A percentile compares a stretch with the other conserved stretches of the same genome.
Evolutionary conservation across 306 rosid species (phyloP).

Genomic region (Trichosanthes truncata): DNA sequence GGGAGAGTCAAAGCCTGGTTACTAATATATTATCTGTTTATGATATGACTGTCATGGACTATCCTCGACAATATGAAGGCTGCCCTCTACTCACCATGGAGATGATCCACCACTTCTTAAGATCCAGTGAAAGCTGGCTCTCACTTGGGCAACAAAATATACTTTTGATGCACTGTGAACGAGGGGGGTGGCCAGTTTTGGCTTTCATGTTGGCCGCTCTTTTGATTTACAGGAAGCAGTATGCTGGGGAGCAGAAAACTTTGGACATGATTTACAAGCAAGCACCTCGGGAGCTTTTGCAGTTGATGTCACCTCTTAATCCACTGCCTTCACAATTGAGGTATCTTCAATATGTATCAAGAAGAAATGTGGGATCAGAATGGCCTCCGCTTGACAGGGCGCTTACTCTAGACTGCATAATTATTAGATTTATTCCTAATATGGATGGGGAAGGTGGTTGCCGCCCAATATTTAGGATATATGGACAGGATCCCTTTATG

Average conservation of each 20-base stretch:
- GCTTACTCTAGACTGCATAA: conserved; percentile 76
- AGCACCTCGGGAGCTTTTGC: conserved; percentile 85
- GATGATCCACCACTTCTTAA: conserved; percentile 85
- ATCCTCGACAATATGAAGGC: conserved; percentile 91
- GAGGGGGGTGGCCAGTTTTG: conserved; percentile 92
- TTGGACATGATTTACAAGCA: conserved; percentile 90
- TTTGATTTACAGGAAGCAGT: conserved; percentile 76
- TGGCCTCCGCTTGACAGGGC: conserved; percentile 98
- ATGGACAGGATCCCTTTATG: conserved; percentile 93
- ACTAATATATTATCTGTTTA: conserved; percentile 49
- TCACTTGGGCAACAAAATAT: conserved; percentile 72
- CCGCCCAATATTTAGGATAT: conserved; percentile 87
- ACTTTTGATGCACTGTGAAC: conserved; percentile 87
- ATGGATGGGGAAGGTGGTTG: conserved; percentile 85
- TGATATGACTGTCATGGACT: conserved; percentile 95
- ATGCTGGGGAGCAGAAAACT: conserved; percentile 78
- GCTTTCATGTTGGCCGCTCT: conserved; percentile 94
- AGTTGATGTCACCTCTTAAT: conserved; percentile 82
- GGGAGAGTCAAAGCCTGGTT: conserved; percentile 67
- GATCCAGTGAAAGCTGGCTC: conserved; percentile 94
- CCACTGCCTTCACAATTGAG: conserved; percentile 90
- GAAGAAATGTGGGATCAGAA: conserved; percentile 78
- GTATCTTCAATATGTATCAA: conserved; percentile 89
- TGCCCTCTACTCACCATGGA: conserved; percentile 95
- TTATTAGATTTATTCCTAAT: conserved; percentile 67